These are phyloP conservation scores for Trichoderma citrinoviride DNA, from an alignment of 2,329 filamentous ascomycete species.

Conservation along the genomic window DNA sequence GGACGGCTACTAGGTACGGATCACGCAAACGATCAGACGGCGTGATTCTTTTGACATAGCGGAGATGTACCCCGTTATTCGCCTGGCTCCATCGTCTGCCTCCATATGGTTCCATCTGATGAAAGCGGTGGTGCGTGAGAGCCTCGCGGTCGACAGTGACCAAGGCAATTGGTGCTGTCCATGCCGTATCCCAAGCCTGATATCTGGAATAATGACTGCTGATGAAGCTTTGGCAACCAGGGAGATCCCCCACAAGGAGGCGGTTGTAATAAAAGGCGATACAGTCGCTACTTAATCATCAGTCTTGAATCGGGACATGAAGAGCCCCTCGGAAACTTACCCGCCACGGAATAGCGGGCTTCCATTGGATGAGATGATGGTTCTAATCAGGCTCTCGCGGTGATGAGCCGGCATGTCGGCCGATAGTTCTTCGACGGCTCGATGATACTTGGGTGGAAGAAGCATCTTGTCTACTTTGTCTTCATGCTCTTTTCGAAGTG, in stretches of 20 bases:
- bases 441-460: not conserved
- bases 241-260: not conserved
- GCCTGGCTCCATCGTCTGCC: not conserved
- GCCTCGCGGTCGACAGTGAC: not conserved
- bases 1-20: not conserved
- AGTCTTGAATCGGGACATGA: not conserved
- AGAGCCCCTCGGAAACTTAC: not conserved
- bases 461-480: not conserved
- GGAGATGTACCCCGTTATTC: not conserved
- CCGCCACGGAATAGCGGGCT: not conserved
- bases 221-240: not conserved
- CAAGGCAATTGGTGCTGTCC: not conserved
- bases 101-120: not conserved
- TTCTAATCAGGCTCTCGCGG: not conserved
- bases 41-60: not conserved
- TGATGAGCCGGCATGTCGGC: too few relatives aligned
- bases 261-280: not conserved
- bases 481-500: not conserved
- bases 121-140: not conserved
- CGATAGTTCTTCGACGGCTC: too few relatives aligned
- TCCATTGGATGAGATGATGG: not conserved
- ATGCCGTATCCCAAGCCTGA: not conserved
- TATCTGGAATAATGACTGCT: not conserved
- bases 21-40: not conserved
- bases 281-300: not conserved